Evolutionary conservation across 345 rosid species (phyloP).

Genomic region (Physaria fendleri): DNA sequence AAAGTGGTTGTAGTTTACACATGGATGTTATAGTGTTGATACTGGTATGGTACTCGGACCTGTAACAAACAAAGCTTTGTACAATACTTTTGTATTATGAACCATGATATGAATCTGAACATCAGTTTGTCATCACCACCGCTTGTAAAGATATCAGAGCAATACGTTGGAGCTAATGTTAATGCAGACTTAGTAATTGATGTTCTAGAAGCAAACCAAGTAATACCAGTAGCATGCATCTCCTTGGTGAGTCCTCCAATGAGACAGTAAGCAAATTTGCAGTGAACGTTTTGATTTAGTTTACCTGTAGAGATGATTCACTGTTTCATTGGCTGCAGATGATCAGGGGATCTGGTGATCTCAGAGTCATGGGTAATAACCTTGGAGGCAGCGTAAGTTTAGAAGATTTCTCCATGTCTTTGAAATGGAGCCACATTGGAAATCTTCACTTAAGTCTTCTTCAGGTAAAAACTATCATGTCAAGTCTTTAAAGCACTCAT

Average conservation of each 20-base stretch:
- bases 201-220: slow-evolving; percentile 57
- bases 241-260: slow-evolving; percentile 52
- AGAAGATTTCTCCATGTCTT: slow-evolving; percentile 67
- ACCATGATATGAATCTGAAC: slow-evolving; percentile 81
- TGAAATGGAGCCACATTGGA: slow-evolving; percentile 88
- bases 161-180: slow-evolving; percentile 65
- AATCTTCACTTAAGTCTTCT: slow-evolving; percentile 66
- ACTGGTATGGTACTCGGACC: too few species aligned
- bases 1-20: too few species aligned
- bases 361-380: slow-evolving; percentile 63
- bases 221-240: slow-evolving; percentile 90
- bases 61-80: too few species aligned
- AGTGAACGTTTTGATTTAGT: background rate
- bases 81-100: too few species aligned
- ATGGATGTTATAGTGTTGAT: too few species aligned
- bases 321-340: slow-evolving; percentile 37
- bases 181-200: slow-evolving; percentile 61
- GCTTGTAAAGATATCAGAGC: slow-evolving; percentile 51
- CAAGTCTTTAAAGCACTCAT: background rate
- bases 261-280: background rate
- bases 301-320: background rate
- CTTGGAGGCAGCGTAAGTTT: slow-evolving; percentile 72
- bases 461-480: slow-evolving; percentile 45
- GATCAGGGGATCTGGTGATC: slow-evolving; percentile 62
- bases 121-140: slow-evolving; percentile 84